Evolutionary conservation across 768 basidiomycete genomes (phyloP).

Genomic region (Russula dissimulans): DNA sequence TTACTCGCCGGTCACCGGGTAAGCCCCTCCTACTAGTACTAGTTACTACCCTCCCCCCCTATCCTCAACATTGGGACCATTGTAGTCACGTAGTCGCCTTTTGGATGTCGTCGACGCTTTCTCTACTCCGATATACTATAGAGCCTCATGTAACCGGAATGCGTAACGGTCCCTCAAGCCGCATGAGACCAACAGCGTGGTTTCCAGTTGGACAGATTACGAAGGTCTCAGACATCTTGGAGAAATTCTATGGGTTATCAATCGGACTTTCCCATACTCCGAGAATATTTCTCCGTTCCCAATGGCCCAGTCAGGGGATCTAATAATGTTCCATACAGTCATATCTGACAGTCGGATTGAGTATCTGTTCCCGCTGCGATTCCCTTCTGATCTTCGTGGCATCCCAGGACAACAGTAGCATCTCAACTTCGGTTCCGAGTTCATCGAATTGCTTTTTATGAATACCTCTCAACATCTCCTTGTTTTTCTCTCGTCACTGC

Average conservation of each 20-base stretch:
- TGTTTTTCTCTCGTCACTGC: background rate
- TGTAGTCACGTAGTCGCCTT: background rate
- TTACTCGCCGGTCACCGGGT: too few relatives aligned
- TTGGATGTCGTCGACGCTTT: background rate
- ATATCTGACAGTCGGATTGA: too few relatives aligned
- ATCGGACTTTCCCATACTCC: background rate
- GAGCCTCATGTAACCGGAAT: background rate
- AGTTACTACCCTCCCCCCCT: too few relatives aligned
- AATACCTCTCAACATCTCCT: conserved; percentile 1
- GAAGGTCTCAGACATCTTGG: background rate
- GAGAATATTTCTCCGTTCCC: background rate
- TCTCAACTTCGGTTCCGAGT: background rate
- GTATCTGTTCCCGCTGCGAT: background rate
- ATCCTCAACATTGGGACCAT: too few relatives aligned
- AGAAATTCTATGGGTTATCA: background rate
- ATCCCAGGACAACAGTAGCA: background rate
- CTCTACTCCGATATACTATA: background rate
- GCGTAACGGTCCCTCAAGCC: background rate
- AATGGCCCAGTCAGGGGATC: background rate
- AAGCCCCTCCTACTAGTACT: too few relatives aligned
- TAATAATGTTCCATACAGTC: background rate
- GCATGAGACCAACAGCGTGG: background rate
- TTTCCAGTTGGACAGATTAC: background rate
- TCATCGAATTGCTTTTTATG: background rate
- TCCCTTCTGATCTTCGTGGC: background rate